Evolutionary conservation across 371 early-diverging fungal species (phyloP), one percentile per base, ranked within the genome.

Genomic region (Mucor indicus): DNA sequence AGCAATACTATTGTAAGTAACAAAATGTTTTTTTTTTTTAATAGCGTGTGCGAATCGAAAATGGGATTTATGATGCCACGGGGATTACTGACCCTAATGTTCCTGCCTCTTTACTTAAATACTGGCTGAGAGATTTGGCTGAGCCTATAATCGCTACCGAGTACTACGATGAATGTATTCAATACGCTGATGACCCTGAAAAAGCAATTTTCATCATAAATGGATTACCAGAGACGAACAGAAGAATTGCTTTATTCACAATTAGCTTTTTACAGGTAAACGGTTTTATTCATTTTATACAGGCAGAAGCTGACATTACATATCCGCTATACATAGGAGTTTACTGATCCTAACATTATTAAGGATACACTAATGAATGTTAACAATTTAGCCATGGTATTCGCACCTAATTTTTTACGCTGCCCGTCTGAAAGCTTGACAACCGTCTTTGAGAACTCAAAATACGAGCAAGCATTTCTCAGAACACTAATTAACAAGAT

Each of bases 341-440:
- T 95, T 47, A 85, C 86, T 15, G 78, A 84, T 17, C 84, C 85
- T 3, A 63, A 69, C 12, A 80, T 89, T 22, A 82, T 79, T 39
- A 64, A 81, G 23, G 51, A 72, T 11, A 96, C 96, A 6, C 81
- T 88, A 60, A 98, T 98, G 98, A 87, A 84, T 21, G 72, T 88
- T 21, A 67, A 79, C 45, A 98, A 96, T 50, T 61, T 98, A 32
- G 97, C 97, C 21, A 91, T 98, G 86, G 95, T 98, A 15, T 96
- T 95, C 73, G 96, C 95, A 2, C 98, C 97, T 13, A 90, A 89
- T 38, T 87, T 96, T 49, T 67, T 98, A 37, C 77, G 96, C 21
- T 92, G 92, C 56, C 96, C 96, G 5, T 77, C 80, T 46, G 89
- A 85, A 43, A 81, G 86, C 48, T 80, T 89, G 15, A 77, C 80